Conservation (phyloP, 1,284 basidiomycete species). For the Microbotryomycetes sp. region DNA sequence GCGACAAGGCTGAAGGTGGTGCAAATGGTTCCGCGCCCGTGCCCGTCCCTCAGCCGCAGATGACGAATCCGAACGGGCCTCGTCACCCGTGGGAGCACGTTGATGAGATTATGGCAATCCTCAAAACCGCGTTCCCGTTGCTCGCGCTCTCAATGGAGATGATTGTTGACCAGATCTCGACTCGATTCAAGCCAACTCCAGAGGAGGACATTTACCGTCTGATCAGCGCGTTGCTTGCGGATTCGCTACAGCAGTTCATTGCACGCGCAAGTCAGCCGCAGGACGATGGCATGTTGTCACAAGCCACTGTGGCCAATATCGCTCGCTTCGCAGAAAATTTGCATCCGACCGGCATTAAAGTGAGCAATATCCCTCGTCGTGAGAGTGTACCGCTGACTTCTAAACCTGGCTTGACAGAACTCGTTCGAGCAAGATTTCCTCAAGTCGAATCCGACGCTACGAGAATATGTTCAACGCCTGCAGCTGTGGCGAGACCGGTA, state of each 20-base stretch:
- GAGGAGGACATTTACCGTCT: constrained; percentile 96
- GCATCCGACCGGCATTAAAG: constrained; percentile 35
- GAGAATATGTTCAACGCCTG: constrained; percentile 81
- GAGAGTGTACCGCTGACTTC: not conserved
- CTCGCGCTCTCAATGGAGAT: constrained; percentile 94
- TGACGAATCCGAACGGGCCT: constrained; percentile 21
- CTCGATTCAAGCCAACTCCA: constrained; percentile 79
- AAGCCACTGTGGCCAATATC: constrained; percentile 54
- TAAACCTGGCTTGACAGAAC: constrained; percentile 47
- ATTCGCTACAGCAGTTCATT: constrained; percentile 62
- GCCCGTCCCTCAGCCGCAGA: constrained; percentile 9
- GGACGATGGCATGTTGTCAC: constrained; percentile 68
- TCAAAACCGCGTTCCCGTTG: constrained; percentile 95
- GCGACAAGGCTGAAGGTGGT: constrained; percentile 23
- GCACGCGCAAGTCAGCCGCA: constrained; percentile 45
- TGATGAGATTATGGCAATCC: constrained; percentile 87
- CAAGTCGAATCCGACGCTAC: constrained; percentile 66
- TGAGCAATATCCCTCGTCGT: constrained; percentile 2
- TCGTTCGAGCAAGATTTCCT: constrained; percentile 92
- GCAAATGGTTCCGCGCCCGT: constrained; percentile 11
- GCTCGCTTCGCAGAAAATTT: constrained; percentile 62
- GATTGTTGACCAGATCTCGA: constrained; percentile 89
- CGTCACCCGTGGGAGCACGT: constrained; percentile 71
- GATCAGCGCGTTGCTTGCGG: constrained; percentile 71
- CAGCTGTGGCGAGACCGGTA: constrained; percentile 92